Base-by-base conservation (phyloP, 495 filamentous ascomycete species). In the Aspergillus wentii region DNA sequence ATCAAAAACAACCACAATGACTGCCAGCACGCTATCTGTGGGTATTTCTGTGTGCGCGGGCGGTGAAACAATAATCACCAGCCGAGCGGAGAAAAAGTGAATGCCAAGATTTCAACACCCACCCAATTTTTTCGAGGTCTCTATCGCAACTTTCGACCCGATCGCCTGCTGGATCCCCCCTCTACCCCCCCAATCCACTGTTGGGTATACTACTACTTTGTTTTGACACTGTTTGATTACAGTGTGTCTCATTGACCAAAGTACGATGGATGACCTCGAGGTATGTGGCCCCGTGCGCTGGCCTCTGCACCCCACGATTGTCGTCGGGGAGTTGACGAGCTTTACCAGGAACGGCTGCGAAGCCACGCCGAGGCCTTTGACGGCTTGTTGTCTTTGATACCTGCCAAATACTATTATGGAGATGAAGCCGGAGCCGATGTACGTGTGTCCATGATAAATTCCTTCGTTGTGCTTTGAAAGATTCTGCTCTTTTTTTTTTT, bases 361-460 rank as follows among this genome's bases (percentile, higher is more conserved):
- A 83, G 79, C 62, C 86, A 95, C 56, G 80, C 87, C 21, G 74
- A 84, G 61, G 81, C 90, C 43, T 96, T 98, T 55, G 84, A 95
- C 57, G 88, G 90, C 38, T 64, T 98, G 13, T 73, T 98, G 44
- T 91, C 89, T 17, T 70, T 98, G 32, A 95, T 95, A 52, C 92
- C 92, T 18, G 90, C 88, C 15, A 90, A 91, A 60, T 79, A 85
- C 49, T 95, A 95, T 64, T 95, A 92, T 56, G 86, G 82, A 26
- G 82, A 89, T 51, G 88, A 94, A 49, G 81, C 69, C 27, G 89
- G 69, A 49, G 81, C 69, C 27, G 89, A 68, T 65, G 89, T 95
- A 82, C 49, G 87, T 82, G 31, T 40, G 34, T 50, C 20, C 36
- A 25, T 10, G n/a, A n/a, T n/a, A n/a, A n/a, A n/a, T n/a, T 38